phyloP scores from a whole-genome alignment of 352 stramenopile species.

The Pythium aristosporum region DNA sequence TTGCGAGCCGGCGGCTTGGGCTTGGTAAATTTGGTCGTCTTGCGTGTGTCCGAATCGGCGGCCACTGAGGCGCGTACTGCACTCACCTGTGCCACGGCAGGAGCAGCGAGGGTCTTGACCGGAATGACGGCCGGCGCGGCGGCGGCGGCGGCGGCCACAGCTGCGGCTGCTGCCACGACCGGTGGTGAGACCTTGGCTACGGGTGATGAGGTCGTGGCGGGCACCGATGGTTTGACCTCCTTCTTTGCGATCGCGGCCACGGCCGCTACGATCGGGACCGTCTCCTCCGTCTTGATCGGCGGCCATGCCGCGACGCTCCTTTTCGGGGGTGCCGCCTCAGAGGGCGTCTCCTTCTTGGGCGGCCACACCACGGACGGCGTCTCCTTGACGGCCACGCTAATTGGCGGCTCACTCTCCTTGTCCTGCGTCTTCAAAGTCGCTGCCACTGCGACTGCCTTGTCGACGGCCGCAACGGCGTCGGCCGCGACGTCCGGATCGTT shows the following conservation, averaged over 20 bases:
- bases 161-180: not conserved
- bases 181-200: not conserved
- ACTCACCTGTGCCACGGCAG: not conserved
- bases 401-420: not conserved
- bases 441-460: not conserved
- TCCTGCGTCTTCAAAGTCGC: not conserved
- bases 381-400: not conserved
- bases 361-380: not conserved
- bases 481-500: not conserved
- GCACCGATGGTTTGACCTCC: not conserved
- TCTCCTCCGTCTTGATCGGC: not conserved
- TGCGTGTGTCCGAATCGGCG: not conserved
- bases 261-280: too few species aligned
- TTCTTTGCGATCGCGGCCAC: too few species aligned
- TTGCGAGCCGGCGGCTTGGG: slow-evolving; percentile 10
- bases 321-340: not conserved
- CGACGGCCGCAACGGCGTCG: not conserved
- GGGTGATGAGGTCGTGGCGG: too few species aligned
- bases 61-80: not conserved
- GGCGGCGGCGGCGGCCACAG: not conserved
- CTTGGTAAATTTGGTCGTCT: slow-evolving; percentile 15
- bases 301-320: not conserved
- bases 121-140: not conserved
- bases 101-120: not conserved
- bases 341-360: not conserved